These are phyloP conservation scores for Mycena latifolia DNA, from an alignment of 768 basidiomycete genomes.

Conservation along the genomic window DNA sequence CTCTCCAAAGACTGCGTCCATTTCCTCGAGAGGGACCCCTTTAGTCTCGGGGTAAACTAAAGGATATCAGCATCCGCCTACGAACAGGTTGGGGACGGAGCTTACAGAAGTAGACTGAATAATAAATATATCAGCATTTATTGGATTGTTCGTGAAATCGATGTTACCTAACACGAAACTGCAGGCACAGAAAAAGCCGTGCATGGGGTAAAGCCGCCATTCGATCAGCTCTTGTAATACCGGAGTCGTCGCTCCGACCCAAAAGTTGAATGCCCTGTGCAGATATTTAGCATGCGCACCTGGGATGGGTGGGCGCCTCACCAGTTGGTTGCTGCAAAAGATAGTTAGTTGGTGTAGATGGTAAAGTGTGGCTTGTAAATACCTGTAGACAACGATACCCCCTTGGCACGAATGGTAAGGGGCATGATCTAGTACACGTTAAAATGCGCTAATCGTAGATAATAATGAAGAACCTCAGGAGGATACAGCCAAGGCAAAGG, in stretches of 20 bases:
- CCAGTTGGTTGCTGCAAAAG: constrained; percentile 35
- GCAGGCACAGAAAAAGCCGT: constrained; percentile 90
- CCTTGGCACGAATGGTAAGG: constrained; percentile 89
- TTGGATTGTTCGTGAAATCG: constrained; percentile 11
- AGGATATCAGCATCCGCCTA: constrained; percentile 17
- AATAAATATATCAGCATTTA: constrained; percentile 26
- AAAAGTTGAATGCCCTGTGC: constrained; percentile 81
- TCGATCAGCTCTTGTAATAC: constrained; percentile 87
- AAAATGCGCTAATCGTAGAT: constrained; percentile 10
- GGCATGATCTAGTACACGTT: constrained; percentile 82
- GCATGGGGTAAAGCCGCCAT: constrained; percentile 97
- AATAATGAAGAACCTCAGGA: constrained; percentile 71
- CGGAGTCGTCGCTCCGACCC: constrained; percentile 91
- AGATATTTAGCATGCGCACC: constrained; percentile 37
- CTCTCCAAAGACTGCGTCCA: constrained; percentile 93
- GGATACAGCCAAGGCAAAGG: constrained; percentile 91
- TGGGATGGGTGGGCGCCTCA: constrained; percentile 29
- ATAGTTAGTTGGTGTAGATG: neutral
- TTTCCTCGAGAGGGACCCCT: constrained; percentile 90
- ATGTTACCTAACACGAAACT: constrained; percentile 83
- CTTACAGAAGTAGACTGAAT: constrained; percentile 81
- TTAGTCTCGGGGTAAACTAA: constrained; percentile 90
- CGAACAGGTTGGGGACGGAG: constrained; percentile 24
- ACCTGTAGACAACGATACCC: constrained; percentile 94
- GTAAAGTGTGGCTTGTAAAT: constrained; percentile 64